Conservation (phyloP, 176 grass and related monocot species). For the Aegilops umbellulata region DNA sequence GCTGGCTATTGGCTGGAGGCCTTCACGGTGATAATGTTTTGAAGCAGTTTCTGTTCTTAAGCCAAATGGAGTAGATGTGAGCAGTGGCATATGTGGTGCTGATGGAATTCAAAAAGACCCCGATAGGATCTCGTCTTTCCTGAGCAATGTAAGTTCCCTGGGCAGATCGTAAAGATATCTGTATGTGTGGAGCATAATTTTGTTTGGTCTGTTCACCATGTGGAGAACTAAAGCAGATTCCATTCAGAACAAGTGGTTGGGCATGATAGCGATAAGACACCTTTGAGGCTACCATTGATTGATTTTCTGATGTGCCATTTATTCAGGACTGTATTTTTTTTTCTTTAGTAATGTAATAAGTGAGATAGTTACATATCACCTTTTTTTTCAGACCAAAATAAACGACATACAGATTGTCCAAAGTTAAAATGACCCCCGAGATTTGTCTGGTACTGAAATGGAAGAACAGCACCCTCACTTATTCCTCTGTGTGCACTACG, state of each 20-base stretch:
- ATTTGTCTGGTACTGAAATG: too few species aligned
- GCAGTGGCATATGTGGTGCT: conserved; percentile 53
- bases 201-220: not conserved
- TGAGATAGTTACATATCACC: too few species aligned
- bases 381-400: too few species aligned
- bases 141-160: conserved; percentile 45
- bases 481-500: too few species aligned
- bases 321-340: not conserved
- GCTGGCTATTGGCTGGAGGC: conserved; percentile 88
- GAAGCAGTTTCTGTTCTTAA: conserved; percentile 53
- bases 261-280: not conserved
- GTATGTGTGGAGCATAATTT: not conserved
- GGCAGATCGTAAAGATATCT: conserved; percentile 7
- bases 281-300: too few species aligned
- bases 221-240: not conserved
- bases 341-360: too few species aligned
- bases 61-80: conserved; percentile 24
- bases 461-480: too few species aligned
- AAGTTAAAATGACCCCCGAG: too few species aligned
- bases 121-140: conserved; percentile 64
- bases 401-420: too few species aligned
- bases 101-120: conserved; percentile 70
- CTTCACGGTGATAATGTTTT: conserved; percentile 79
- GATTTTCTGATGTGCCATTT: too few species aligned
- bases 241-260: not conserved